Conservation (phyloP, 148 eudicot genomes). For the Amaranthus palmeri region DNA sequence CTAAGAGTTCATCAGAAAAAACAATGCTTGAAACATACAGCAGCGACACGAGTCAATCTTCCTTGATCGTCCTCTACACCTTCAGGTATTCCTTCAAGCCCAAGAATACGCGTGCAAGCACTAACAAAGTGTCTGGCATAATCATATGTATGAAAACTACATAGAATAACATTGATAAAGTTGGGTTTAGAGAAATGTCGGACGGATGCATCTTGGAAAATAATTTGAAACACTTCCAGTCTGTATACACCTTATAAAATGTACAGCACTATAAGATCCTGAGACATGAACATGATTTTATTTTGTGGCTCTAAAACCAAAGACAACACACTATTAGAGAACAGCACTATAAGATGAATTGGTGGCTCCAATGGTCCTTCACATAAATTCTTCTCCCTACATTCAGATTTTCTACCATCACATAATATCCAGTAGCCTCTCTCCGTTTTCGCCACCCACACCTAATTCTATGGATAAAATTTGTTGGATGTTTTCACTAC, state of each 20-base stretch:
- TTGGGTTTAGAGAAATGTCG: background rate
- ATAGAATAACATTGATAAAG: conserved; percentile 14
- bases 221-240: background rate
- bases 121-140: conserved; percentile 98
- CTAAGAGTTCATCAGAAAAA: conserved; percentile 10
- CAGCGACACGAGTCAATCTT: conserved; percentile 94
- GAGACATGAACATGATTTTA: background rate
- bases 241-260: background rate
- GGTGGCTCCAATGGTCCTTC: too few species aligned
- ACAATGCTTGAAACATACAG: conserved; percentile 42
- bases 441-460: too few species aligned
- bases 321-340: background rate
- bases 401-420: too few species aligned
- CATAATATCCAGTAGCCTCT: too few species aligned
- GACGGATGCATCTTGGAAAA: background rate
- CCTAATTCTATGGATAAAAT: too few species aligned
- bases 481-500: too few species aligned
- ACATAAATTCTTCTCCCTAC: too few species aligned
- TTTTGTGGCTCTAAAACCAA: conserved; percentile 4
- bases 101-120: conserved; percentile 98
- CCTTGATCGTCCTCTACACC: conserved; percentile 96
- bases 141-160: conserved; percentile 94
- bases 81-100: conserved; percentile 97
- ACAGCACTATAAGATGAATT: background rate
- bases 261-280: background rate